Base-by-base conservation (phyloP, 257 asterid species). In the Asclepias syriaca region DNA sequence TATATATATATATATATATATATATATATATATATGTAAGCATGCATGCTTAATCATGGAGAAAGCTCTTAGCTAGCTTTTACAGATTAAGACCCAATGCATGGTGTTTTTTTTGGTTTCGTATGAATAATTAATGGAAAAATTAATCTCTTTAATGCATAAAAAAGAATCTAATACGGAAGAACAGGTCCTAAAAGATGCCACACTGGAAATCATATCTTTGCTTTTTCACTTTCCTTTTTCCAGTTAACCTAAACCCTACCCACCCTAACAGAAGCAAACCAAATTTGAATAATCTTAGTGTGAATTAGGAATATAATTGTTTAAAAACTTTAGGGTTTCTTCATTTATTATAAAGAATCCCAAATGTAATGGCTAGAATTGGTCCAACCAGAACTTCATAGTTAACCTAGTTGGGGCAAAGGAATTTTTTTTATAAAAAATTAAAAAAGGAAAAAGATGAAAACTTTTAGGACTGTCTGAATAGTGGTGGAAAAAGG, bases 151-250 rank as follows among this genome's bases (percentile, higher is more conserved):
- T 22, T 32, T 19, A 39, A 46, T 67, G 22, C 16, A 58, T 19
- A 12, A 59, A 39, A 39, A 32, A 16, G 72, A 75, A 75, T 75
- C 78, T 46, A 75, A 58, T 68, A 54, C 74, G 48, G 46, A 15
- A 39, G 67, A 45, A 45, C 19, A 60, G 49, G 58, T 39, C 48
- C 18, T 55, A 22, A 63, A 37, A 63, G 68, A 63, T 63, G 50
- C 50, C 50, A 56, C 14, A 11, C 39, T 34, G 39, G 39, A 34
- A 34, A 34, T 9, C 46, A 40, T 39, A 39, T 40, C 46, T 40
- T 18, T 22, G 70, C 70, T 43, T 34, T 34, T 34, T 40, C n/a
- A 0, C 57, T 21, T 48, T 48, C 2, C 1, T 48, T 9, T 48
- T 40, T 40, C 6, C 10, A 40, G 6, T 40, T 40, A 40, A 40